phyloP scores from a whole-genome alignment of 2,329 filamentous ascomycete species.

The Alternaria dauci region DNA sequence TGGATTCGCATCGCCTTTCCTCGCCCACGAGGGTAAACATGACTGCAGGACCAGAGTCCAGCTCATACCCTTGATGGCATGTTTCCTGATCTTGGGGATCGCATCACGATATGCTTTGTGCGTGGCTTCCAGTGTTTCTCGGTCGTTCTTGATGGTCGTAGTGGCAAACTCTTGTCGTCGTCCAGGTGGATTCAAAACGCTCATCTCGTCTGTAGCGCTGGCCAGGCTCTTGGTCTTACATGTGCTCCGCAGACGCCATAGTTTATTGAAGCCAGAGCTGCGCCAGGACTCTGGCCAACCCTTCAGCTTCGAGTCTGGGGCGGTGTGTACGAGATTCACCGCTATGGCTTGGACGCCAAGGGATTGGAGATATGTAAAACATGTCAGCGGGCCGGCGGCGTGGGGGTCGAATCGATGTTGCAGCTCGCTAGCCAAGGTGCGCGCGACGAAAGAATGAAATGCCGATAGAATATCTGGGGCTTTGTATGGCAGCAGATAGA shows the following conservation, averaged over 20 bases:
- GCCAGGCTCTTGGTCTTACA: constrained; percentile 43
- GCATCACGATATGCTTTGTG: constrained; percentile 41
- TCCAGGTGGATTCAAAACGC: constrained; percentile 20
- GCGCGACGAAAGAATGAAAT: constrained; percentile 19
- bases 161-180: constrained; percentile 44
- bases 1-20: constrained; percentile 23
- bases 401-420: constrained; percentile 47
- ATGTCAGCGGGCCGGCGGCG: constrained; percentile 61
- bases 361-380: constrained; percentile 66
- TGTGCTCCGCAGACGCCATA: constrained; percentile 50
- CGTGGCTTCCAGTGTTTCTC: constrained; percentile 36
- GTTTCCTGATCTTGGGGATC: constrained; percentile 32
- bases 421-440: constrained; percentile 7
- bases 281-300: constrained; percentile 45
- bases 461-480: constrained; percentile 16
- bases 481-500: constrained; percentile 26
- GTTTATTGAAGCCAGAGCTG: constrained; percentile 38
- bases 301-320: constrained; percentile 27
- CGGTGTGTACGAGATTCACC: constrained; percentile 56
- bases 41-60: constrained; percentile 45
- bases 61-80: constrained; percentile 36
- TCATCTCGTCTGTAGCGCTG: constrained; percentile 48
- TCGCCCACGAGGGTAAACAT: constrained; percentile 24
- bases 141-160: constrained; percentile 51
- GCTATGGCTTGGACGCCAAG: constrained; percentile 60